A percentile compares a stretch with the other conserved stretches of the same genome.
phyloP scores from a whole-genome alignment of 2,329 filamentous ascomycete genomes.

The Dactylella cylindrospora region DNA sequence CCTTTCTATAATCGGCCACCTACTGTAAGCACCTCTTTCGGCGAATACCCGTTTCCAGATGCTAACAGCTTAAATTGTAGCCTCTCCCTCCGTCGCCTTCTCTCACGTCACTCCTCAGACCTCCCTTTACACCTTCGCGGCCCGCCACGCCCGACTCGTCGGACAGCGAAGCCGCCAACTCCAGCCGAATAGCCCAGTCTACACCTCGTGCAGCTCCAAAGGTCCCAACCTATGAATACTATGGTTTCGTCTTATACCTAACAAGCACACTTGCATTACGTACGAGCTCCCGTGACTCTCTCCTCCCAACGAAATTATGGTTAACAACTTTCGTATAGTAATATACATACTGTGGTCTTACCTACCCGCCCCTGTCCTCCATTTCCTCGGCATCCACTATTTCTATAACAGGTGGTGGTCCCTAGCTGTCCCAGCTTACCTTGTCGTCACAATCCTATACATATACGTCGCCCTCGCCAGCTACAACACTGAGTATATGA shows the following conservation, averaged over 20 bases:
- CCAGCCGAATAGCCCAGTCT: constrained; percentile 62
- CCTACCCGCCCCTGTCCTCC: constrained; percentile 85
- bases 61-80: constrained; percentile 12
- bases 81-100: constrained; percentile 90
- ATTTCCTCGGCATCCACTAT: constrained; percentile 91
- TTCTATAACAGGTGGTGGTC: constrained; percentile 99
- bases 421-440: constrained; percentile 82
- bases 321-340: constrained; percentile 58
- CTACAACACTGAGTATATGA: constrained; percentile 89
- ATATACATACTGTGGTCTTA: constrained; percentile 80
- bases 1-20: constrained; percentile 98
- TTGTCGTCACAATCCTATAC: constrained; percentile 85
- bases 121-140: constrained; percentile 72
- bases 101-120: constrained; percentile 82
- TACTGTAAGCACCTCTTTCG: constrained; percentile 55
- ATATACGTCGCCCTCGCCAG: constrained; percentile 89
- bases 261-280: constrained; percentile 77
- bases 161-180: constrained; percentile 74
- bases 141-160: constrained; percentile 91
- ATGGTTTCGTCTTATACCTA: constrained; percentile 95
- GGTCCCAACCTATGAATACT: constrained; percentile 99
- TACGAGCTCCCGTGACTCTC: constrained; percentile 51
- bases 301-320: constrained; percentile 57
- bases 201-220: constrained; percentile 84
- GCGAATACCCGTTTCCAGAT: neutral